Evolutionary conservation across 805 yeast genomes (phyloP), one percentile per base, ranked within the genome.

Genomic region (Blastobotrys terrestris): DNA sequence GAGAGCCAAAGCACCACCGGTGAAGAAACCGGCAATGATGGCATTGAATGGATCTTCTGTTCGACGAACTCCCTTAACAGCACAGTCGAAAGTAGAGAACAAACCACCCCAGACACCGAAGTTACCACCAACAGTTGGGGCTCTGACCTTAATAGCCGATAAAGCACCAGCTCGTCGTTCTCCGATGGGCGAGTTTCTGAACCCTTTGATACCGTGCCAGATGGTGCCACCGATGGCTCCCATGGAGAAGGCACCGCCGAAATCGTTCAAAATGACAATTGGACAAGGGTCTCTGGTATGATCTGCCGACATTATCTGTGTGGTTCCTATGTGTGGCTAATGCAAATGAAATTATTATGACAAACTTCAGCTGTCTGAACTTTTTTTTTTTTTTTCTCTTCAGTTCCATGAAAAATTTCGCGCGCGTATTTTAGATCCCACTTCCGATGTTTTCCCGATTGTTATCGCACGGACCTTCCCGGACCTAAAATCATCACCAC

Each of bases 221-320:
- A 94, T 84, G 63, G 92, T 84, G 60, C 99, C 99, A 76, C 99
- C 99, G 66, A 94, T 87, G 58, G 72, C 97, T 74, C 99, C 99
- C 98, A 94, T 92, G 66, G 98, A 84, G 66, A 91, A 94, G 53
- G 99, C 98, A 70, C 97, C 98, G 68, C 99, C 99, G 65, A 94
- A 94, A 76, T 94, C 99, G 72, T 85, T 92, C 60, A 94, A 75
- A 60, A 94, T 89, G 54, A 94, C 97, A 60, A 92, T 79, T 53
- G 99, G 99, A 75, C 99, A 94, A 63, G 99, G 99, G 70, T 94
- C 99, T 81, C 98, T 87, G 44, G 96, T 83, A 73, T 94, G 98
- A 75, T 94, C 99, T 19, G 35, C 49, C 49, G 39, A 35, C 19
- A 16, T 47, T 11, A 2, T n/a, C 19, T 47, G 31, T 22, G 21